These are phyloP conservation scores for Carpinus viminea DNA, from an alignment of 306 rosid species.

Conservation along the genomic window DNA sequence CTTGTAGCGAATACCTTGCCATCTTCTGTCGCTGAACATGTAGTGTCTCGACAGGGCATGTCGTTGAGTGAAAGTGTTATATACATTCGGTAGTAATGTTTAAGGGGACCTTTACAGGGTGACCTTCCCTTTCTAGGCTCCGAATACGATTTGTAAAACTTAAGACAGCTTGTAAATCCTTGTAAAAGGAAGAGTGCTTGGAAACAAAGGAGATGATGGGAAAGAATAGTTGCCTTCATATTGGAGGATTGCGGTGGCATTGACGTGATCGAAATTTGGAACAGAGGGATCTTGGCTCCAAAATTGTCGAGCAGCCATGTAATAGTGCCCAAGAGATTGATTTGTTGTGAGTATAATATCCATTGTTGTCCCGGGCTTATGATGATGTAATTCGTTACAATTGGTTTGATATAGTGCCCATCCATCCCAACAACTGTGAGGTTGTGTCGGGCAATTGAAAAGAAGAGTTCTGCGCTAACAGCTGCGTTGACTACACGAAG, in stretches of 20 bases:
- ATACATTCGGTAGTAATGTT: conserved; percentile 32
- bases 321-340: conserved; percentile 39
- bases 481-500: conserved; percentile 48
- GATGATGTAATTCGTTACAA: conserved; percentile 33
- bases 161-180: conserved; percentile 30
- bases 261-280: conserved; percentile 27
- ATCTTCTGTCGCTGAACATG: conserved; percentile 42
- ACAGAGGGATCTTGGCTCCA: conserved; percentile 6
- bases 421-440: conserved; percentile 47
- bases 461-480: conserved; percentile 34
- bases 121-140: conserved; percentile 32
- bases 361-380: conserved; percentile 58
- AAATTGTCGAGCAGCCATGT: conserved; percentile 49
- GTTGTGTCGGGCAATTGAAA: conserved; percentile 43
- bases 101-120: conserved; percentile 38
- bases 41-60: conserved; percentile 26
- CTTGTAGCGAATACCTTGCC: conserved; percentile 36
- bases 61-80: conserved; percentile 36
- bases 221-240: conserved; percentile 31
- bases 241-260: conserved; percentile 45
- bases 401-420: conserved; percentile 39
- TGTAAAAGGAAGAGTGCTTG: conserved; percentile 25
- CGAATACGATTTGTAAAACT: conserved; percentile 28
- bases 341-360: conserved; percentile 43
- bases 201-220: conserved; percentile 17